These are phyloP conservation scores for Poa annua DNA, from an alignment of 176 grass and related monocot species.

Conservation along the genomic window DNA sequence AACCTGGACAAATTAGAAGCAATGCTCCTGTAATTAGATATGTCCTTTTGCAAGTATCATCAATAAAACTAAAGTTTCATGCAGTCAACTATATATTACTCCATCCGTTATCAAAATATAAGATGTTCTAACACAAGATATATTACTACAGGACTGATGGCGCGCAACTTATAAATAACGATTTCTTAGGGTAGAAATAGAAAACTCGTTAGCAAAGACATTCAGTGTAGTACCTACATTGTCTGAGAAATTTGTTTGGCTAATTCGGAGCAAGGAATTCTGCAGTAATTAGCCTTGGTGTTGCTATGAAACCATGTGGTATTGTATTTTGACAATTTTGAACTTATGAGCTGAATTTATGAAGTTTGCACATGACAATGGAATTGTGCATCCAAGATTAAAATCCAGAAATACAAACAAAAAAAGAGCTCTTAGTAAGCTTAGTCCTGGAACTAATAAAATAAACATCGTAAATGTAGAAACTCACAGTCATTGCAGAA, in stretches of 20 bases:
- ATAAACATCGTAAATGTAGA: not conserved
- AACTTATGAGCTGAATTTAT: not conserved
- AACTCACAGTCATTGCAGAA: slow-evolving; percentile 51
- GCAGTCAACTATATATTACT: too few species aligned
- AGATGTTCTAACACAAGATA: too few species aligned
- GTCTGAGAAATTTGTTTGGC: not conserved
- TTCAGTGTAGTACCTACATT: not conserved
- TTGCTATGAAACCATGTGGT: not conserved
- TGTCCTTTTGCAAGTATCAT: too few species aligned
- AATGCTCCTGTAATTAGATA: too few species aligned
- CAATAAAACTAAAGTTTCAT: too few species aligned
- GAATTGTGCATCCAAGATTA: not conserved
- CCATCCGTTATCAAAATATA: too few species aligned
- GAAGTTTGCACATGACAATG: not conserved
- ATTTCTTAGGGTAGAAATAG: not conserved
- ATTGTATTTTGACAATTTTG: not conserved
- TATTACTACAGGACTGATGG: too few species aligned
- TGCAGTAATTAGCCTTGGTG: not conserved
- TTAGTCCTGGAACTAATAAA: not conserved
- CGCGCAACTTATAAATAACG: not conserved
- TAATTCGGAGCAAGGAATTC: not conserved
- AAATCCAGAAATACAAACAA: not conserved
- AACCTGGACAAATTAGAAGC: not conserved
- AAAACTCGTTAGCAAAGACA: not conserved
- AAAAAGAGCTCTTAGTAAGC: not conserved